Percentiles rank a stretch among this genome's conserved stretches.
These are phyloP conservation scores for Penicillium sp. DNA, from an alignment of 2,329 filamentous ascomycete species.

Conservation along the genomic window DNA sequence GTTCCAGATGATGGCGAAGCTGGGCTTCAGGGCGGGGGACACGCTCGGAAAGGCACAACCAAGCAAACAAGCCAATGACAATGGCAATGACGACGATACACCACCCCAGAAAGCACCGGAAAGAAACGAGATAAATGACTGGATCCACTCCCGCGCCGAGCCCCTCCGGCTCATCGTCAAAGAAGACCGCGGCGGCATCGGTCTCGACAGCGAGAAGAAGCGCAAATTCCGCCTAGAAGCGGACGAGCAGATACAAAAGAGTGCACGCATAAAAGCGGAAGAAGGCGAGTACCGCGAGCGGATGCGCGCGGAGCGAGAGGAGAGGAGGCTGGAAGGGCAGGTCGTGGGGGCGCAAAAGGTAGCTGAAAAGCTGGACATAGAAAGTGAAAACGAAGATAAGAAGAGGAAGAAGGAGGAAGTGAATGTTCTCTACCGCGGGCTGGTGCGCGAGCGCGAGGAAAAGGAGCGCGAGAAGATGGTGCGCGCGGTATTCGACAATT, in stretches of 20 bases:
- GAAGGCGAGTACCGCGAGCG: slow-evolving; percentile 71
- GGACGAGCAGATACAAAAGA: slow-evolving; percentile 56
- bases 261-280: slow-evolving; percentile 51
- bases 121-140: neutral
- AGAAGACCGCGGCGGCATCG: slow-evolving; percentile 77
- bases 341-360: slow-evolving; percentile 77
- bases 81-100: no score
- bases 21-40: slow-evolving; percentile 79
- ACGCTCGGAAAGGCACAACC: slow-evolving; percentile 59
- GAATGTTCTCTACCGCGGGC: slow-evolving; percentile 73
- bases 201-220: slow-evolving; percentile 78
- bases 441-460: slow-evolving; percentile 67
- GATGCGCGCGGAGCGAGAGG: slow-evolving; percentile 66
- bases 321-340: slow-evolving; percentile 63
- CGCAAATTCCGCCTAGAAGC: slow-evolving; percentile 62
- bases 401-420: slow-evolving; percentile 44
- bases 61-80: slow-evolving; percentile 10
- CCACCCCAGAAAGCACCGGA: neutral
- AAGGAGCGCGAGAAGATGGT: slow-evolving; percentile 39
- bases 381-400: slow-evolving; percentile 27
- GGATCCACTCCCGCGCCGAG: slow-evolving; percentile 52
- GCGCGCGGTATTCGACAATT: slow-evolving; percentile 31
- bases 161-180: slow-evolving; percentile 75
- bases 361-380: slow-evolving; percentile 69
- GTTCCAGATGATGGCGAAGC: slow-evolving; percentile 92